A percentile compares a stretch with the other conserved stretches of the same genome.
Evolutionary conservation across 164 flowering plant species (phyloP).

Genomic region (Dillenia turbinata): DNA sequence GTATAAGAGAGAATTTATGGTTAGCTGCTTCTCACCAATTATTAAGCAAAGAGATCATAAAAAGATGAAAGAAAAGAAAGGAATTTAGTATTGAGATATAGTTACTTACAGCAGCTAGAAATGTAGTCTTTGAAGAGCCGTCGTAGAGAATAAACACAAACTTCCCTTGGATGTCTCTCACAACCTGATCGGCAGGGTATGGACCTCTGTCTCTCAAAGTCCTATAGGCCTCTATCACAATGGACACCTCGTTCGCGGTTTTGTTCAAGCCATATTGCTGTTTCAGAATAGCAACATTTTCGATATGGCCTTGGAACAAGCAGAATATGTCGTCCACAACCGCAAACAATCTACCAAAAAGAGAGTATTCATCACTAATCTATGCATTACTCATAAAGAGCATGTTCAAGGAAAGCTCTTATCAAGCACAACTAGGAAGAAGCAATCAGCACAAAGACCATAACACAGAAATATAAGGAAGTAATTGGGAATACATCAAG

Average conservation of each 20-base stretch:
- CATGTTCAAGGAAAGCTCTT: neutral
- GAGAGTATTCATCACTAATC: too few relatives aligned
- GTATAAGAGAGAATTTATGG: too few relatives aligned
- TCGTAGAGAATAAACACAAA: slow-evolving; percentile 80
- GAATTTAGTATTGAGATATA: neutral
- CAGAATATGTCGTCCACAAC: slow-evolving; percentile 92
- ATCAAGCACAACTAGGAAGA: neutral
- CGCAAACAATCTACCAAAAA: slow-evolving; percentile 61
- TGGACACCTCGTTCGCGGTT: slow-evolving; percentile 75
- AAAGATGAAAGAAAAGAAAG: too few relatives aligned
- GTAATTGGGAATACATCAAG: neutral
- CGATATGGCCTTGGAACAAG: slow-evolving; percentile 89
- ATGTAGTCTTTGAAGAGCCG: slow-evolving; percentile 47
- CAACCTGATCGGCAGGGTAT: slow-evolving; percentile 87
- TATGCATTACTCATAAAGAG: neutral
- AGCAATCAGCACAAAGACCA: neutral
- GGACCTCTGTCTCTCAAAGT: slow-evolving; percentile 97
- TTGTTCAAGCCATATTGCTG: slow-evolving; percentile 91
- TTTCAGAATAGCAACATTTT: slow-evolving; percentile 78
- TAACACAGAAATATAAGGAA: neutral
- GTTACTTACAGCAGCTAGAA: slow-evolving; percentile 67
- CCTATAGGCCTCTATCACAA: slow-evolving; percentile 89
- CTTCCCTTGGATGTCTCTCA: slow-evolving; percentile 81
- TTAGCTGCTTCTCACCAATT: too few relatives aligned
- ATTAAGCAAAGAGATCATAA: too few relatives aligned